phyloP scores from a whole-genome alignment of 1,284 basidiomycete genomes.

The Flammula alnicola region DNA sequence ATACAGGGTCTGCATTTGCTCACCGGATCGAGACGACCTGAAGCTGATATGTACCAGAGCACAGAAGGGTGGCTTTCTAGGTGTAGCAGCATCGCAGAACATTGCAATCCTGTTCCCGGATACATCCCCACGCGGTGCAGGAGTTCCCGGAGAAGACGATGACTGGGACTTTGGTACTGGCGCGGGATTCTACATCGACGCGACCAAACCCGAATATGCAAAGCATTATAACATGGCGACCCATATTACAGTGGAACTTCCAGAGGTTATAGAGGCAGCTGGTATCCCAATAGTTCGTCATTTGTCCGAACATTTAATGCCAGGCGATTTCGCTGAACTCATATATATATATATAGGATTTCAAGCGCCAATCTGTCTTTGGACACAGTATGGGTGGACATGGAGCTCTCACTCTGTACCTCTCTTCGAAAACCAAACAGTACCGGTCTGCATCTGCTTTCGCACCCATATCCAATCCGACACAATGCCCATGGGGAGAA shows the following conservation, averaged over 20 bases:
- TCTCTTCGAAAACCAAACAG: conserved; percentile 69
- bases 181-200: conserved; percentile 94
- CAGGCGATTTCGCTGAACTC: conserved; percentile 1
- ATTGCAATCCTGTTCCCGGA: conserved; percentile 96
- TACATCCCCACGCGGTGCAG: conserved; percentile 92
- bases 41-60: conserved; percentile 50
- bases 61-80: conserved; percentile 88
- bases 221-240: conserved; percentile 93
- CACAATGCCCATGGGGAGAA: conserved; percentile 87
- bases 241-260: conserved; percentile 83
- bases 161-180: conserved; percentile 95
- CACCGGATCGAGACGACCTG: background rate
- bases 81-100: conserved; percentile 79
- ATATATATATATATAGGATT: conserved; percentile 56
- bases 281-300: conserved; percentile 66
- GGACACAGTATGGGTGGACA: conserved; percentile 94
- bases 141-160: conserved; percentile 85
- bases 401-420: conserved; percentile 92
- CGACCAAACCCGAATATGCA: conserved; percentile 78
- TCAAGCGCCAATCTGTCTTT: conserved; percentile 76
- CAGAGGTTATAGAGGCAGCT: conserved; percentile 71
- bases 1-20: conserved; percentile 73
- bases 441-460: conserved; percentile 95
- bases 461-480: conserved; percentile 90
- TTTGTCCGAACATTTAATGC: background rate